These are phyloP conservation scores for Morella rubra DNA, from an alignment of 306 rosid genomes.

Conservation along the genomic window DNA sequence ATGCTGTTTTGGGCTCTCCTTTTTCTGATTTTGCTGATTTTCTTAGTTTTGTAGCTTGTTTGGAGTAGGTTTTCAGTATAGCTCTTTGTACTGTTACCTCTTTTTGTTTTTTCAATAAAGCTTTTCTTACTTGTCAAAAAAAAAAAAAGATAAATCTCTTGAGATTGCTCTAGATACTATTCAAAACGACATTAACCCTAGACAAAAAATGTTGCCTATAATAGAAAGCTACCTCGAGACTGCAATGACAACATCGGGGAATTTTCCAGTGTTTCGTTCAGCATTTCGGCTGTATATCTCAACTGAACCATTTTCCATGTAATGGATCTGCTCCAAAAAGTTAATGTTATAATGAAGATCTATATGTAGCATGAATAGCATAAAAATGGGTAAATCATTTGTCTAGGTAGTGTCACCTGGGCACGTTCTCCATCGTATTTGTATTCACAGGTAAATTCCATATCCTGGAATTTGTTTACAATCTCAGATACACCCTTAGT, in stretches of 20 bases:
- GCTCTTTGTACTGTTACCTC: too few species aligned
- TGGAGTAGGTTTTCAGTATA: too few species aligned
- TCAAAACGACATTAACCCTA: constrained; percentile 2
- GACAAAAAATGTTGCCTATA: not conserved
- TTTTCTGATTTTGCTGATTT: too few species aligned
- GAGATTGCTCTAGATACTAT: not conserved
- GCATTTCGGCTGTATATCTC: constrained; percentile 96
- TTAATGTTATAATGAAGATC: constrained; percentile 23
- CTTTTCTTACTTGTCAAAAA: too few species aligned
- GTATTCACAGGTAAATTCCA: constrained; percentile 90
- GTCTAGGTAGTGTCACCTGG: constrained; percentile 59
- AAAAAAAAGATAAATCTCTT: not conserved
- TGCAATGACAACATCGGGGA: constrained; percentile 77
- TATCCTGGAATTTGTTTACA: constrained; percentile 71
- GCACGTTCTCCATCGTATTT: constrained; percentile 98
- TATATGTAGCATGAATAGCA: constrained; percentile 12
- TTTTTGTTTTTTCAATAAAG: too few species aligned
- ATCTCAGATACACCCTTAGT: constrained; percentile 79
- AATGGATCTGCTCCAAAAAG: constrained; percentile 69
- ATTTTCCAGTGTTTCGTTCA: constrained; percentile 87
- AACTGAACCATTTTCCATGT: constrained; percentile 76
- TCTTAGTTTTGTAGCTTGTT: too few species aligned
- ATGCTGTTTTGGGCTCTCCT: too few species aligned
- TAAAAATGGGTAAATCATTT: constrained; percentile 8
- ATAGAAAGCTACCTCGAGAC: constrained; percentile 58